These are phyloP conservation scores for Theobroma cacao DNA, from an alignment of 345 rosid species.

Conservation along the genomic window DNA sequence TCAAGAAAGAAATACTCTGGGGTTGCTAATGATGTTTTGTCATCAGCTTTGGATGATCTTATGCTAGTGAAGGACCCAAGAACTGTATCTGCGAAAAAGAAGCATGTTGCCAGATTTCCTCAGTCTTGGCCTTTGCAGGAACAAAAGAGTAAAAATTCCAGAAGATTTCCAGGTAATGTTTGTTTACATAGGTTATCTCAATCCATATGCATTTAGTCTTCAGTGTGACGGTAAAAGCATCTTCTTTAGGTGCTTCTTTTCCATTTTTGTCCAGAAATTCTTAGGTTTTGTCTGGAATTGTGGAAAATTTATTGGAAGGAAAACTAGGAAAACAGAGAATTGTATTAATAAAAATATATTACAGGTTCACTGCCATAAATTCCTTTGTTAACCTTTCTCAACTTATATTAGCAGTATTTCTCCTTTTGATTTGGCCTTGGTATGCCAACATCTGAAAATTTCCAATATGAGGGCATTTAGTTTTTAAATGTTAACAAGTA, in stretches of 20 bases:
- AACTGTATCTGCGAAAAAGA: conserved; percentile 60
- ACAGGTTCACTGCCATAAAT: not conserved
- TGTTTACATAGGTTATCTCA: not conserved
- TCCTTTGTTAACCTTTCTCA: not conserved
- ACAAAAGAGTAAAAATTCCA: conserved; percentile 56
- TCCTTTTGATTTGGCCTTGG: not conserved
- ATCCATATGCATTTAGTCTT: conserved; percentile 5
- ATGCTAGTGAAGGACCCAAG: conserved; percentile 72
- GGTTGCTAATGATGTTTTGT: conserved; percentile 33
- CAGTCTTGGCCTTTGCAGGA: conserved; percentile 67
- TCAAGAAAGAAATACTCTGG: conserved; percentile 35
- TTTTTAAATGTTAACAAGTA: not conserved
- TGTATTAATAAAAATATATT: no score
- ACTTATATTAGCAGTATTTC: not conserved
- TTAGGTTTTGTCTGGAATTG: no score
- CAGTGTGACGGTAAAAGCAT: not conserved
- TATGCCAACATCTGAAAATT: not conserved
- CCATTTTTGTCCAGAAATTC: no score
- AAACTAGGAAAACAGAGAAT: not conserved
- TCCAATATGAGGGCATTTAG: not conserved
- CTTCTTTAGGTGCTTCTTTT: not conserved
- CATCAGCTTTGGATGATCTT: conserved; percentile 61
- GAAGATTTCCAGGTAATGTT: conserved; percentile 65
- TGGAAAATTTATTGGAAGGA: not conserved
- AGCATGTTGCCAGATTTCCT: conserved; percentile 45